Evolutionary conservation across 2,329 filamentous ascomycete genomes (phyloP), one percentile per base, ranked within the genome.

Genomic region (Paracoccidioides lutzii): DNA sequence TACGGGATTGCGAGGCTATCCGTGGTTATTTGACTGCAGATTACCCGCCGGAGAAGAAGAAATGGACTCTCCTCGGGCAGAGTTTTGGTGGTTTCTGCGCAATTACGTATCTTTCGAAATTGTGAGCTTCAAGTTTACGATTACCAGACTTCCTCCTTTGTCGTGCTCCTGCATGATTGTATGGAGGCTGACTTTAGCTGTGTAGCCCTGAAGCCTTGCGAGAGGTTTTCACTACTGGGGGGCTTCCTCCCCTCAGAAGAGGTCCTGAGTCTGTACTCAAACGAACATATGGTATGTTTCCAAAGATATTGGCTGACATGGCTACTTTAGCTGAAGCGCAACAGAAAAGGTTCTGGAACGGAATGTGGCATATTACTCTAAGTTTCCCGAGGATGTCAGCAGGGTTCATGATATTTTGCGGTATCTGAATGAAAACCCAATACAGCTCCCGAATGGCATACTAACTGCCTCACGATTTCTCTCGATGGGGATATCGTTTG

Each of bases 71-170:
- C 35, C 85, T 95, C 59, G 91, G 91, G 7, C 91, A 96, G 72
- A 90, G 85, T 14, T 97, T 95, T 69, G 91, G 91, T 42, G 91
- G 91, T 0, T 96, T 95, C 70, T 88, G 90, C 65, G 79, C 78
- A 50, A 76, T 89, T 38, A 91, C 86, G 6, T 97, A 96, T 69
- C 79, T 97, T 14, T 93, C 87, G 2, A 83, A 87, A 67, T 84
- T 77, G 75, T 78, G 62, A 66, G 74, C 69, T 55, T n/a, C 37
- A 33, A 14, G 12, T n/a, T n/a, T 46, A 46, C 33, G 44, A 45
- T 45, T 54, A 28, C 3, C n/a, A 40, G 41, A 35, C 10, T 35
- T 32, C 12, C 35, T 14, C 32, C 28, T 5, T 28, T 32, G 5
- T 45, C 32, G 43, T 12, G 12, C 4, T 5, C 37, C 43, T 7